A percentile compares a stretch with the other conserved stretches of the same genome.
Conservation (phyloP, 139 green algal genomes). For the Zygnema cylindricum region DNA sequence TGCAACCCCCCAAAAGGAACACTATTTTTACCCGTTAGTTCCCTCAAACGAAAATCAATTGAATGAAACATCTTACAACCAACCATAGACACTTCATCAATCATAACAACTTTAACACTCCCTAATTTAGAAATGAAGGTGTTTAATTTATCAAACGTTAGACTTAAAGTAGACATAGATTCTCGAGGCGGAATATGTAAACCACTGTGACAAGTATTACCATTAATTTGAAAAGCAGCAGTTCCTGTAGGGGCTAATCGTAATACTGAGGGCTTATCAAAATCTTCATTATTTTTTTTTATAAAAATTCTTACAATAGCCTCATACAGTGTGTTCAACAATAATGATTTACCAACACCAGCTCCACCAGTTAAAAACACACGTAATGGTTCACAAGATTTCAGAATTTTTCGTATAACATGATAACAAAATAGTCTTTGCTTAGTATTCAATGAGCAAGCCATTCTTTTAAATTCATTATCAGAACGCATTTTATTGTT, state of each 20-base stretch:
- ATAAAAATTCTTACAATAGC: slow-evolving; percentile 8
- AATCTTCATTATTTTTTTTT: background rate
- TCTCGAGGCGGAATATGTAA: background rate
- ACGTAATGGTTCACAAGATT: background rate
- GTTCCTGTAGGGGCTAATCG: slow-evolving; percentile 7
- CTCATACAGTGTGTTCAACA: background rate
- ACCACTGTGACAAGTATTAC: background rate
- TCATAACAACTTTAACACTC: slow-evolving; percentile 16
- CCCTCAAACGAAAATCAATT: background rate
- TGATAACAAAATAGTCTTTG: slow-evolving; percentile 4
- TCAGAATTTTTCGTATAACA: slow-evolving; percentile 10
- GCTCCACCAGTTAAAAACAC: slow-evolving; percentile 23
- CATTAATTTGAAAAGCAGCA: slow-evolving; percentile 16
- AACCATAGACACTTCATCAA: slow-evolving; percentile 36
- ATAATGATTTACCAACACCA: slow-evolving; percentile 7
- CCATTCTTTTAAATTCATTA: slow-evolving; percentile 9
- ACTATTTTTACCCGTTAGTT: background rate
- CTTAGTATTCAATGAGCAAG: background rate
- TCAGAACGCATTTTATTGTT: background rate
- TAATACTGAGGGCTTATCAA: background rate
- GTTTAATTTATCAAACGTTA: slow-evolving; percentile 9
- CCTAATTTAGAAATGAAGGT: background rate
- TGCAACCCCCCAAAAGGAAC: background rate
- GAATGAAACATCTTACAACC: background rate
- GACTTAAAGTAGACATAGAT: background rate